Evolutionary conservation across 805 yeast species (phyloP).

Genomic region (Hanseniaspora singularis): DNA sequence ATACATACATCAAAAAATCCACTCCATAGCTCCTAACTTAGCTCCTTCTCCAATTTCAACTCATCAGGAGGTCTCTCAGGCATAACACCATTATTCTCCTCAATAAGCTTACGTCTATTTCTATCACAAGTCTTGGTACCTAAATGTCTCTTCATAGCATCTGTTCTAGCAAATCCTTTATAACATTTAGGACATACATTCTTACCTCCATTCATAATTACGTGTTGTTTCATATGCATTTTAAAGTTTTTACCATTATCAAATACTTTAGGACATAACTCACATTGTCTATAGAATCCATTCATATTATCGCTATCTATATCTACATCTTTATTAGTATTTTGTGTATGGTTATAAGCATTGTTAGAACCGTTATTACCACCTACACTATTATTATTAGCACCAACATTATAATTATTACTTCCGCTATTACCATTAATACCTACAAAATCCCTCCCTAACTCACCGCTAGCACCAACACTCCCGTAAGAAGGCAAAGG

Average conservation of each 20-base stretch:
- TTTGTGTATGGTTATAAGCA: not conserved
- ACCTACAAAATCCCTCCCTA: not conserved
- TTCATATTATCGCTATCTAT: not conserved
- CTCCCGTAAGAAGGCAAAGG: too few relatives aligned
- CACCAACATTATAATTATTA: not conserved
- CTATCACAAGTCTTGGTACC: conserved; percentile 66
- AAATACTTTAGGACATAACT: conserved; percentile 50
- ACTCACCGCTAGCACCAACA: too few relatives aligned
- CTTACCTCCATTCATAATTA: conserved; percentile 37
- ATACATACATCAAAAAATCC: not conserved
- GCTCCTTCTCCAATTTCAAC: conserved; percentile 6
- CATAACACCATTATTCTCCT: conserved; percentile 30
- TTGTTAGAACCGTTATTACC: too few relatives aligned
- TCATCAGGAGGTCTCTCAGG: conserved; percentile 16
- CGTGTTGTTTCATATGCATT: conserved; percentile 65
- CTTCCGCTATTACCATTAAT: not conserved
- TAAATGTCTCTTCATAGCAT: conserved; percentile 64
- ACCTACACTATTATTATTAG: not conserved
- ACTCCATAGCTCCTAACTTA: not conserved
- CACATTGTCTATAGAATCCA: conserved; percentile 31
- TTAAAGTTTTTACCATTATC: conserved; percentile 58
- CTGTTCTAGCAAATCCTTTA: conserved; percentile 74
- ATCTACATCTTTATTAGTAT: not conserved
- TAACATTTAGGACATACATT: conserved; percentile 68
- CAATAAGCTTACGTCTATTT: conserved; percentile 45